phyloP scores from a whole-genome alignment of 2,329 filamentous ascomycete species.

The Calonectria pteridis region DNA sequence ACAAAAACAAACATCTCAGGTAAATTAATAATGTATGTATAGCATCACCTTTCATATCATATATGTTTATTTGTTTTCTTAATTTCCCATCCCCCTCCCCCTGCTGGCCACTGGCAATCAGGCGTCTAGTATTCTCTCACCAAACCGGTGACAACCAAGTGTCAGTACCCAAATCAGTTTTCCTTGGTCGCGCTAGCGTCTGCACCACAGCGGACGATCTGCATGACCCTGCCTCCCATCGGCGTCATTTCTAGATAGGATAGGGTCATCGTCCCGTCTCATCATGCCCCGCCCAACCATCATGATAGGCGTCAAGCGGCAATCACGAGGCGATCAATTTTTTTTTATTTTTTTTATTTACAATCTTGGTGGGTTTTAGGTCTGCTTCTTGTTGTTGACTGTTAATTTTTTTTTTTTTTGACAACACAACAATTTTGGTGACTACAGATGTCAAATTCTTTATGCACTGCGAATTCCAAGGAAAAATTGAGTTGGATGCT shows the following conservation, averaged over 20 bases:
- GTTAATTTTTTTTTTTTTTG: neutral
- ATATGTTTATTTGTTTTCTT: neutral
- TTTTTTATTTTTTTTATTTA: too few species aligned
- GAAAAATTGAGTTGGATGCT: neutral
- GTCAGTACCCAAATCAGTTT: conserved; percentile 19
- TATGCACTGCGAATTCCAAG: neutral
- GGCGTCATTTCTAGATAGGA: conserved; percentile 12
- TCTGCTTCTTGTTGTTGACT: neutral
- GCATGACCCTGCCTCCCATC: conserved; percentile 18
- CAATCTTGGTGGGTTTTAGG: neutral
- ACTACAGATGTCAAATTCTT: neutral
- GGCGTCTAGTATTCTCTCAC: conserved; percentile 1
- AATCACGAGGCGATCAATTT: neutral
- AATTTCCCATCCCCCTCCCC: neutral
- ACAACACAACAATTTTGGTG: neutral
- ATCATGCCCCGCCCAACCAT: neutral
- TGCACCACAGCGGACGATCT: conserved; percentile 15
- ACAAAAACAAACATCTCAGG: neutral
- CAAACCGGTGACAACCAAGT: conserved; percentile 4
- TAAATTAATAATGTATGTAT: neutral
- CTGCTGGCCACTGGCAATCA: neutral
- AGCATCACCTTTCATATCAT: neutral
- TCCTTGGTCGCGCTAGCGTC: conserved; percentile 18
- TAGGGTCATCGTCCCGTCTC: conserved; percentile 1
- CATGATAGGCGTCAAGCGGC: neutral